phyloP scores from a whole-genome alignment of 164 flowering plant genomes.

The Magnolia kwangsiensis region DNA sequence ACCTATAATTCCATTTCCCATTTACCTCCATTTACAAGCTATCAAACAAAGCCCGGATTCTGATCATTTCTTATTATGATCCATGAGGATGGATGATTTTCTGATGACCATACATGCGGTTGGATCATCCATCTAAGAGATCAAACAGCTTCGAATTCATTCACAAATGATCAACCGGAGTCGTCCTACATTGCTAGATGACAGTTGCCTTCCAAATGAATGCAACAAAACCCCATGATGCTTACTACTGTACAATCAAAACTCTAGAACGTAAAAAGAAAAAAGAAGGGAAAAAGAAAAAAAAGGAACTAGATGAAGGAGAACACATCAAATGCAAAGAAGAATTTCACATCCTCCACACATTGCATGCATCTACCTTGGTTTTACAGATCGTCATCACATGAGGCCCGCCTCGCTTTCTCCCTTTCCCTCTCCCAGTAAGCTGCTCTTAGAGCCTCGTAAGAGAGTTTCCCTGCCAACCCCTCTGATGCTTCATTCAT shows the following conservation, averaged over 20 bases:
- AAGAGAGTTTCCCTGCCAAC: conserved; percentile 3
- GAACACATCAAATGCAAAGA: background rate
- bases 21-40: no score
- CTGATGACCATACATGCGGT: no score
- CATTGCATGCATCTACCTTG: conserved; percentile 1
- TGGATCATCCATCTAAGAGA: no score
- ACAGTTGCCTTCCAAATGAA: background rate
- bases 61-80: no score
- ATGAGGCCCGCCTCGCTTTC: conserved; percentile 23
- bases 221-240: background rate
- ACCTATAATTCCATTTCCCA: no score
- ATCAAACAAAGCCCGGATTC: no score
- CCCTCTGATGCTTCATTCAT: conserved; percentile 24
- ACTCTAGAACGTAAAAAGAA: background rate
- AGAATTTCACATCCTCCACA: background rate
- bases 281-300: background rate
- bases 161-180: background rate
- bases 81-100: no score
- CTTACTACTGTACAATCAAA: conserved; percentile 1
- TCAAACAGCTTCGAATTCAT: background rate
- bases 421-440: conserved; percentile 11
- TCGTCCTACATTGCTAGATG: background rate
- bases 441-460: conserved; percentile 5
- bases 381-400: conserved; percentile 22
- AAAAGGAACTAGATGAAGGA: background rate